Base-by-base conservation (phyloP, 495 filamentous ascomycete genomes). In the Penicillium coffeae region DNA sequence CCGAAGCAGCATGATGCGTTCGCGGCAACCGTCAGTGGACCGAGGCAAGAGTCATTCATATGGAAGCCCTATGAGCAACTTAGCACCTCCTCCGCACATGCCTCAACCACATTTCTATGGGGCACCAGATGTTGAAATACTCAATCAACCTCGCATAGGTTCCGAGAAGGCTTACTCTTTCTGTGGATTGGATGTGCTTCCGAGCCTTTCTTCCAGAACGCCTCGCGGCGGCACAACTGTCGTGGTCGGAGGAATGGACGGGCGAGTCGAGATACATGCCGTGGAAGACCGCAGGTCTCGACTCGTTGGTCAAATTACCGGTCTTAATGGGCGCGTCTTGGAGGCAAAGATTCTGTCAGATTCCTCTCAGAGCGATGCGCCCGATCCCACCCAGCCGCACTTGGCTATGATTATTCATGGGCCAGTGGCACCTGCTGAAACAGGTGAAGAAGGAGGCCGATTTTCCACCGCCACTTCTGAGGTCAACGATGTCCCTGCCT, bases 371-470 rank as follows among this genome's bases (percentile, higher is more conserved):
- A 51, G 56, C 52, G 80, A 81, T 42, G 59, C 68, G 0, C 57
- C 65, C n/a, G 51, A 55, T 12, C 47, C 62, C 8, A 61, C 68
- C 13, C 66, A 80, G 18, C 87, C 89, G 2, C 74, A 94, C 47
- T 74, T 95, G 33, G 89, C 82, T 30, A 66, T 91, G 21, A 75
- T 90, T 30, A 58, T 94, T 7, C 88, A 95, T 65, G 89, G 89
- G 1, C 86, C 87, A 7, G 70, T 74, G 35, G 52, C 77, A 38
- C 68, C 73, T 15, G 62, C 52, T 38, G 63, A 69, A 30, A 60
- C 74, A 27, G 62, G 52, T 38, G 63, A 69, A 30, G 61, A 75
- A 27, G 62, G 68, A 16, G 65, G 53, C 21, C 64, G 48, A 19
- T 45, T 50, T 12, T 73, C 72, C 10, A 70, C 70, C 14, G 57